phyloP scores from a whole-genome alignment of 2,329 filamentous ascomycete genomes.

The Calonectria pteridis region DNA sequence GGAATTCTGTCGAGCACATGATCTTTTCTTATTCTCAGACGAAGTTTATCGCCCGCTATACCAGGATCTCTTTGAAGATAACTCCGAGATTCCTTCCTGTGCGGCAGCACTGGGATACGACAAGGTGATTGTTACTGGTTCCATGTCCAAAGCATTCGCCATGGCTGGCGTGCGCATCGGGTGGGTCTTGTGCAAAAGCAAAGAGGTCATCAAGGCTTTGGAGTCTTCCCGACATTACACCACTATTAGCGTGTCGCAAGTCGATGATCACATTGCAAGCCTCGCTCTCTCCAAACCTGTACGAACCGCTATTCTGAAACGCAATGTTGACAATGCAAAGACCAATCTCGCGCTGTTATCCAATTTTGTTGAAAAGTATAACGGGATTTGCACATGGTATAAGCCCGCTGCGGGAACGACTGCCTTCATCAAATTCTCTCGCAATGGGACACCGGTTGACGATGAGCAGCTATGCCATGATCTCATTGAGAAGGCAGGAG shows the following conservation, averaged over 20 bases:
- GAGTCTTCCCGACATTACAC: constrained; percentile 3
- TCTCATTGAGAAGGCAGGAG: not conserved
- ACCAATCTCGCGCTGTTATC: not conserved
- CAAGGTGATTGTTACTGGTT: not conserved
- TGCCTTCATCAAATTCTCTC: not conserved
- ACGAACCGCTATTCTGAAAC: not conserved
- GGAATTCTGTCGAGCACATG: not conserved
- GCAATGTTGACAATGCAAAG: not conserved
- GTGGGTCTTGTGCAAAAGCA: not conserved
- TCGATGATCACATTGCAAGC: not conserved
- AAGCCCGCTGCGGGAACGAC: constrained; percentile 1
- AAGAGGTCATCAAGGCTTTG: not conserved
- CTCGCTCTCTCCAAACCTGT: not conserved
- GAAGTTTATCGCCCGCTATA: constrained; percentile 9
- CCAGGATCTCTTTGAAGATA: not conserved
- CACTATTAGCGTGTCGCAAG: constrained; percentile 3
- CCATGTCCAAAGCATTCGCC: constrained; percentile 8
- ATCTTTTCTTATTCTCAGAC: not conserved
- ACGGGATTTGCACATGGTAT: not conserved
- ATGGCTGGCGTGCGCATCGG: constrained; percentile 1
- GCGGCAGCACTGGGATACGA: constrained; percentile 1
- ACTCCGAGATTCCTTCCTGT: not conserved
- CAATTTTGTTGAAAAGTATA: not conserved
- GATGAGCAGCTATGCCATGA: not conserved
- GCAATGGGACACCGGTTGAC: not conserved